Conservation (phyloP, 2,329 filamentous ascomycete genomes). For the Aureobasidium leucospermi region DNA sequence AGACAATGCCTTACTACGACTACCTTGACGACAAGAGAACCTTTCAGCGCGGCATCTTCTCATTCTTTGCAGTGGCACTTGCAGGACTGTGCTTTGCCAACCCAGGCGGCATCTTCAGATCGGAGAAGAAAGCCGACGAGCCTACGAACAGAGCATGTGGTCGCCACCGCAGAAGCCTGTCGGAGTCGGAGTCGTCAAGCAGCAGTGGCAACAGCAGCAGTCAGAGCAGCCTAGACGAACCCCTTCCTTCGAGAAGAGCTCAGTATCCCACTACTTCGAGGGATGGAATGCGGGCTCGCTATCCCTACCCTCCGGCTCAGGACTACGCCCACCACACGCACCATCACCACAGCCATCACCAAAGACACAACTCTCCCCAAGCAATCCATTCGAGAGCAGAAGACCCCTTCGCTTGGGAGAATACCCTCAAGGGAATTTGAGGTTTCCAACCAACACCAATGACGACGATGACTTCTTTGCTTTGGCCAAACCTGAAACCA, state of each 20-base stretch:
- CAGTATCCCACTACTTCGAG: slow-evolving; percentile 1
- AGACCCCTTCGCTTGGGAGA: slow-evolving; percentile 13
- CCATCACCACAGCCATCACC: slow-evolving; percentile 14
- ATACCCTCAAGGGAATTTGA: slow-evolving; percentile 6
- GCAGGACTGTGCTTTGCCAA: slow-evolving; percentile 30
- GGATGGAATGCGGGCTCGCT: slow-evolving; percentile 11
- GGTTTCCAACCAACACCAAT: neutral
- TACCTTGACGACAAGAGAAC: slow-evolving; percentile 25
- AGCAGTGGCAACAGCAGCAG: slow-evolving; percentile 20
- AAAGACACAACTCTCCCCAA: slow-evolving; percentile 2
- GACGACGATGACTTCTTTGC: neutral
- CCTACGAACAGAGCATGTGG: slow-evolving; percentile 20
- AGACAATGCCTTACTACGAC: slow-evolving; percentile 21
- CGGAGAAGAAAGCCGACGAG: slow-evolving; percentile 21
- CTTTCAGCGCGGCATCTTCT: slow-evolving; percentile 27
- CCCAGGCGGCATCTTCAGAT: slow-evolving; percentile 29
- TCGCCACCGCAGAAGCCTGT: slow-evolving; percentile 18
- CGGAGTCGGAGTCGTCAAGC: slow-evolving; percentile 8
- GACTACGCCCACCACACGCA: neutral
- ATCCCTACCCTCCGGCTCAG: slow-evolving; percentile 1
- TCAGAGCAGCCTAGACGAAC: slow-evolving; percentile 22
- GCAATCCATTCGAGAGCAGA: neutral
- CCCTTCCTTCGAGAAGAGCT: slow-evolving; percentile 21
- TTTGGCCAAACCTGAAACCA: neutral
- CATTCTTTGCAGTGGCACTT: slow-evolving; percentile 22